phyloP scores from a whole-genome alignment of 441 rosid genomes.

The Populus trichocarpa region DNA sequence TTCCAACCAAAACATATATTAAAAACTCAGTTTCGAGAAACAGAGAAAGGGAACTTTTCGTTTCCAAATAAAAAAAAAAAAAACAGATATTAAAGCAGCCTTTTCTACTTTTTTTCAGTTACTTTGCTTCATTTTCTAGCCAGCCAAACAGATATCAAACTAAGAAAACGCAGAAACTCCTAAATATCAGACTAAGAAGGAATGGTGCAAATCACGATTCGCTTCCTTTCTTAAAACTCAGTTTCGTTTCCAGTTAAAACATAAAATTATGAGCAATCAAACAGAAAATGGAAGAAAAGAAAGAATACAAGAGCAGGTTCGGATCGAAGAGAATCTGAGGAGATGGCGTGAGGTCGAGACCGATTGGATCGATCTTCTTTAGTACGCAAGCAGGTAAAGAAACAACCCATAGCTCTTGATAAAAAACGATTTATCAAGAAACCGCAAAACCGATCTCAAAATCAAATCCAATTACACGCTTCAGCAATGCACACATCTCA shows the following conservation, averaged over 20 bases:
- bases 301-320: conserved; percentile 16
- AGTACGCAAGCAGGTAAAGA: conserved; percentile 70
- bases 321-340: conserved; percentile 28
- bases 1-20: background rate
- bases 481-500: conserved; percentile 44
- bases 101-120: background rate
- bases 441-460: conserved; percentile 40
- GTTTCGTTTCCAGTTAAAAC: background rate
- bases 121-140: background rate
- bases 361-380: conserved; percentile 40
- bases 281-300: background rate
- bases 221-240: conserved; percentile 1
- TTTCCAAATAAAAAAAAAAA: background rate
- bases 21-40: background rate
- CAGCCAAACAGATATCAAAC: background rate
- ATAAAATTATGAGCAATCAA: background rate
- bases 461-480: conserved; percentile 26
- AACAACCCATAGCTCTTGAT: conserved; percentile 68
- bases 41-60: background rate
- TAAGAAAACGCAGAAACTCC: background rate
- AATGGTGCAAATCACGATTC: background rate
- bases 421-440: conserved; percentile 34
- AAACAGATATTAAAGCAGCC: background rate
- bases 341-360: conserved; percentile 16
- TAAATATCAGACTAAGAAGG: background rate